Evolutionary conservation across 169 alveolate genomes (phyloP).

Genomic region (Plasmodium cynomolgi): DNA sequence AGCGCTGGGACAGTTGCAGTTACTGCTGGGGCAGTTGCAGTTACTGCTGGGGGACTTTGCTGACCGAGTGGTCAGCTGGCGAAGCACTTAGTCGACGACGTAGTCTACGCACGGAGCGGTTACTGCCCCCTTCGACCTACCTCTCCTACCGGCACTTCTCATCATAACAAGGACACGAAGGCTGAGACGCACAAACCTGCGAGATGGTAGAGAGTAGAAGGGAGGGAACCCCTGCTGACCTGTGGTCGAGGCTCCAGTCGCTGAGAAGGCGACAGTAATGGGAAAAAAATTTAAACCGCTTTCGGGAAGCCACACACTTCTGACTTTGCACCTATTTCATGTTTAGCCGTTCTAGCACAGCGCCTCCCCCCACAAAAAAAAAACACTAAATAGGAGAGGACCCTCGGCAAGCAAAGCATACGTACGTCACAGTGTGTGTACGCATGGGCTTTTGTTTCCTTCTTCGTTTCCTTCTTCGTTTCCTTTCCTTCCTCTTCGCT

Average conservation of each 20-base stretch:
- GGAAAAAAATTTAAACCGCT: neutral
- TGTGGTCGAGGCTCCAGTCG: neutral
- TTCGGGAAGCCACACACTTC: neutral
- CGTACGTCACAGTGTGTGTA: neutral
- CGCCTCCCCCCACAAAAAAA: neutral
- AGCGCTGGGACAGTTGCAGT: too few species aligned
- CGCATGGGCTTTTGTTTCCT: neutral
- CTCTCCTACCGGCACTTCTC: neutral
- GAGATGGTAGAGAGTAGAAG: neutral
- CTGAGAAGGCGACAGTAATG: neutral
- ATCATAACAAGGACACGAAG: neutral
- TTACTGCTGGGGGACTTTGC: too few species aligned
- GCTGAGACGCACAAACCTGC: neutral
- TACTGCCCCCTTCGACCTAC: neutral
- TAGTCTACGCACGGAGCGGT: neutral
- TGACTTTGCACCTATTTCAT: neutral
- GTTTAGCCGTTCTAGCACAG: neutral
- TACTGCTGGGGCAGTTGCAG: too few species aligned
- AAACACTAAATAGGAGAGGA: neutral
- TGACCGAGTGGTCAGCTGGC: too few species aligned
- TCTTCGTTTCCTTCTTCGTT: neutral
- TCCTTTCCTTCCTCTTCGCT: neutral
- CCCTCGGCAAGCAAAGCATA: neutral
- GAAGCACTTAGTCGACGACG: neutral
- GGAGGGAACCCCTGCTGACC: neutral